A percentile compares a stretch with the other conserved stretches of the same genome.
Conservation (phyloP, 768 basidiomycete species). For the Boletus pseudopeckii region DNA sequence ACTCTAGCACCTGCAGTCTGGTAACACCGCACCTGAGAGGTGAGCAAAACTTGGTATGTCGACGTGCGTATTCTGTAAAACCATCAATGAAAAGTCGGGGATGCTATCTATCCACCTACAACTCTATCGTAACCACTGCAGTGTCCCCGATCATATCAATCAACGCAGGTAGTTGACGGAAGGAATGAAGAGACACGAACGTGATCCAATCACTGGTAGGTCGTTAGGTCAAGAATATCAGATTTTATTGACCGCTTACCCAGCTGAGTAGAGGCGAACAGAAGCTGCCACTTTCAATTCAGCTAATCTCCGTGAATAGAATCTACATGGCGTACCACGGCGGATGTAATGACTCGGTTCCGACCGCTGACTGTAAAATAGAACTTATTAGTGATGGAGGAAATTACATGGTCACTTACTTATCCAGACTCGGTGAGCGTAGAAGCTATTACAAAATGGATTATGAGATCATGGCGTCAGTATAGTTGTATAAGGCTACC, state of each 20-base stretch:
- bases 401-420: conserved; percentile 9
- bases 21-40: conserved; percentile 1
- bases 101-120: conserved; percentile 5
- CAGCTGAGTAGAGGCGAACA: conserved; percentile 9
- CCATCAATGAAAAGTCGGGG: background rate
- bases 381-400: background rate
- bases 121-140: background rate
- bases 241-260: background rate
- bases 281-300: conserved; percentile 1
- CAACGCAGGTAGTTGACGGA: background rate
- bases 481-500: conserved; percentile 2
- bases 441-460: conserved; percentile 12
- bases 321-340: conserved; percentile 11
- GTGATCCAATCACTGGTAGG: conserved; percentile 11
- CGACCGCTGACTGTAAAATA: conserved; percentile 14
- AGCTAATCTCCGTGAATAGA: background rate
- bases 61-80: conserved; percentile 8
- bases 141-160: background rate
- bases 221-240: background rate
- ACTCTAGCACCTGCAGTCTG: background rate
- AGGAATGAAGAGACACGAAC: conserved; percentile 9
- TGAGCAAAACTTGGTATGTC: conserved; percentile 1
- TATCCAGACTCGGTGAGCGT: conserved; percentile 27
- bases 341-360: conserved; percentile 13
- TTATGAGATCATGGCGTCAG: too few species aligned